phyloP scores from a whole-genome alignment of 768 basidiomycete species.

The Russula ochroleuca region DNA sequence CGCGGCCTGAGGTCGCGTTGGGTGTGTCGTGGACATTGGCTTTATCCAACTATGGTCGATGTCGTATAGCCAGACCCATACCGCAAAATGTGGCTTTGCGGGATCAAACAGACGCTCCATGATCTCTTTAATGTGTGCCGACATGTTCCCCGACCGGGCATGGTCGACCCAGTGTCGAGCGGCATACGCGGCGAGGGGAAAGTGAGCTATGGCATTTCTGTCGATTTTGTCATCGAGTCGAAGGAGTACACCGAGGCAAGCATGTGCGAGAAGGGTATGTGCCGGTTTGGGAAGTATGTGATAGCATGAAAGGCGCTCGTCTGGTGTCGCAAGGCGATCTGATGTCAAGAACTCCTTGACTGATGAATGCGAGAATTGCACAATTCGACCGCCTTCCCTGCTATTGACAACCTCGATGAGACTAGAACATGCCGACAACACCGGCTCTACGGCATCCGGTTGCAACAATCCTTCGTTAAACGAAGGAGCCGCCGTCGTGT shows the following conservation, averaged over 20 bases:
- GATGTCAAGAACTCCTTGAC: constrained; percentile 5
- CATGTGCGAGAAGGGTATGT: background rate
- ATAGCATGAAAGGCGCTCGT: background rate
- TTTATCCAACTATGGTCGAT: background rate
- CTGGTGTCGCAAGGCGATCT: background rate
- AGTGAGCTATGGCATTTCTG: background rate
- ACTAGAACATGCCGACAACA: background rate
- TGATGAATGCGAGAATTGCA: background rate
- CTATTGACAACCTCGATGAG: background rate
- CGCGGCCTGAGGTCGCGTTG: background rate
- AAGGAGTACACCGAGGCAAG: background rate
- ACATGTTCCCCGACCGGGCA: background rate
- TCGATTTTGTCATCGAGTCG: background rate
- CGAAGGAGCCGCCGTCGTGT: background rate
- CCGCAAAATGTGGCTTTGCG: background rate
- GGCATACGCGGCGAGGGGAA: background rate
- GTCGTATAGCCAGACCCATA: background rate
- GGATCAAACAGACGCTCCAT: background rate
- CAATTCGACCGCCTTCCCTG: background rate
- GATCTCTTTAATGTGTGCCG: background rate
- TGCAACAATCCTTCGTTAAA: background rate
- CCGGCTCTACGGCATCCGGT: background rate
- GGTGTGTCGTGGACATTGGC: background rate
- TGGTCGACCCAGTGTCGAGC: background rate
- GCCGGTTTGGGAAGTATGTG: constrained; percentile 1